Evolutionary conservation across 2,329 filamentous ascomycete species (phyloP), one percentile per base, ranked within the genome.

Genomic region (Neonectria magnoliae): DNA sequence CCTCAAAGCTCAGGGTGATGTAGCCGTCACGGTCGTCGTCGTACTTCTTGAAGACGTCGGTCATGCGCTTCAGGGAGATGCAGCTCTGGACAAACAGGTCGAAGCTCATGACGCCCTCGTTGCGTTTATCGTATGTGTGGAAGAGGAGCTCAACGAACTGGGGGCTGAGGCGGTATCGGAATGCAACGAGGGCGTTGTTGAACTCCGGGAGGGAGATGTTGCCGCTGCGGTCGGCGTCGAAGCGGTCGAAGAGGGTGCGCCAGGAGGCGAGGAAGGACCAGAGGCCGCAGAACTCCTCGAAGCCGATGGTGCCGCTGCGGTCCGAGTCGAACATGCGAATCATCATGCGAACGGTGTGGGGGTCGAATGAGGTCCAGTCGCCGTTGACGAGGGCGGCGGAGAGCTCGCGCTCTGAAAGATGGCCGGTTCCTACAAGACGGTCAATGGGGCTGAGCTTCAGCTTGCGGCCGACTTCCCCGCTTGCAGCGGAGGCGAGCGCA

Each of bases 261-360:
- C 96, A 99, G 18, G 94, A 93, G 38, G 93, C 93, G 42, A 99
- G 87, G 81, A 98, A 99, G 18, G 92, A 93, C 96, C 96, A 99
- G 22, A 99, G 85, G 18, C 93, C 95, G 77, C 94, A 97, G 80
- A 99, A 99, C 80, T 98, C 96, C 69, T 96, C 91, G 79, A 97
- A 98, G 66, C 92, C 94, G 78, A 99, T 97, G 14, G 91, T 92
- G 56, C 94, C 94, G 67, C 88, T 92, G 72, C 93, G 91, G 81
- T 98, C 93, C 63, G 91, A 93, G 81, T 98, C 95, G 81, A 99
- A 99, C 96, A 99, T 98, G 76, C 94, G 92, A 71, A 99, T 98
- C 94, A 99, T 98, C 93, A 98, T 97, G 76, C 91, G 91, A 69
- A 98, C 94, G 1, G 96, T 99, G 73, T 97, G 92, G 5, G 90